Evolutionary conservation across 2,329 filamentous ascomycete species (phyloP), one percentile per base, ranked within the genome.

Genomic region (Berkeleyomyces rouxiae): DNA sequence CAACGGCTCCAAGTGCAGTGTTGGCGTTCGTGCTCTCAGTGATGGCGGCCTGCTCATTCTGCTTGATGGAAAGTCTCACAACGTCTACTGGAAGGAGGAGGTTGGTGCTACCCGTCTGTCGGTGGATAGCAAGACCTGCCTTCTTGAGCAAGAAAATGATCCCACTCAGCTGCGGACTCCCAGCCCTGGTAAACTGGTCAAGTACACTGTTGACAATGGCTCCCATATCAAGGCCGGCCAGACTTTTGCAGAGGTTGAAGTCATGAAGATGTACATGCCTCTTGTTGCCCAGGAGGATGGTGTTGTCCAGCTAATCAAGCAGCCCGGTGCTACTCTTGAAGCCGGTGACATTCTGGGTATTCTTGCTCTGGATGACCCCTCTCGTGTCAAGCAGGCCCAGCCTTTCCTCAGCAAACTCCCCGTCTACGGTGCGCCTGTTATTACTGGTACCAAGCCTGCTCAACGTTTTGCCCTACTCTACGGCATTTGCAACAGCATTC

Each of bases 261-360:
- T 99, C 75, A 99, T 99, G 93, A 99, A 99, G 82, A 99, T 99
- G 93, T 97, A 97, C 82, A 99, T 99, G 93, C 93, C 93, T 70
- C 81, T 99, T 62, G 82, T 99, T 66, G 88, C 93, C 2, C 87
- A 91, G 72, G 93, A 99, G 74, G 93, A 96, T 69, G 93, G 93
- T 78, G 82, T 95, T 62, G 92, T 99, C 63, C 93, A 96, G 77
- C 83, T 99, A 70, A 96, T 99, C 80, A 99, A 99, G 83, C 93
- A 97, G 77, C 93, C 93, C 66, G 93, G 93, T 73, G 88, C 93
- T n/a, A 95, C 90, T 16, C 87, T 99, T 58, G 91, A 97, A 74
- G 93, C 93, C 71, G 93, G 93, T 74, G 93, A 99, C 72, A 97
- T 99, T 65, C 83, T 99, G n/a, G 93, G 91, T 77, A 96, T 99